Evolutionary conservation across 768 basidiomycete genomes (phyloP).

Genomic region (Amanita phalloides): DNA sequence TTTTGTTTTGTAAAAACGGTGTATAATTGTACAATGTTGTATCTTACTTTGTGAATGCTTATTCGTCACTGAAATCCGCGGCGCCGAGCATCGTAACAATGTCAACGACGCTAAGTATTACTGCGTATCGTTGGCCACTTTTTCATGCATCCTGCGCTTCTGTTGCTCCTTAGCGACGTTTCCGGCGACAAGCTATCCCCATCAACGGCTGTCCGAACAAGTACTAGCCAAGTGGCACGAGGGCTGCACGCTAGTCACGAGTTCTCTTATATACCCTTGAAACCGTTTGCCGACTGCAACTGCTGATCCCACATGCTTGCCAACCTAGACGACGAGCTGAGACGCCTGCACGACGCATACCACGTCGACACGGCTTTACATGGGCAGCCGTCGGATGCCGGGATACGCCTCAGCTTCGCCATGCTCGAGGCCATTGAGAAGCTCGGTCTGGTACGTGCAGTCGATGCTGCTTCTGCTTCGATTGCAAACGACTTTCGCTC

Average conservation of each 20-base stretch:
- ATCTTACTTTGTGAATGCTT: background rate
- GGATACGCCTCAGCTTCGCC: conserved; percentile 24
- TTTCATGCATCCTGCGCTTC: too few relatives aligned
- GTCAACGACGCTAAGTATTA: too few relatives aligned
- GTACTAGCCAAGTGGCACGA: background rate
- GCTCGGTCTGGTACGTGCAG: conserved; percentile 17
- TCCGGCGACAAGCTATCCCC: background rate
- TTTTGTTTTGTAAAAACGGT: background rate
- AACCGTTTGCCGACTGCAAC: background rate
- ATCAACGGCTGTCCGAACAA: background rate
- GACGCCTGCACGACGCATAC: background rate
- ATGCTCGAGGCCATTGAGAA: conserved; percentile 24
- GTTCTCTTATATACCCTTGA: background rate
- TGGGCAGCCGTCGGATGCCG: background rate
- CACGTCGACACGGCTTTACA: background rate
- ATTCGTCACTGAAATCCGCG: background rate
- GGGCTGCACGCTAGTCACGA: background rate
- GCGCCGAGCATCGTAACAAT: too few relatives aligned
- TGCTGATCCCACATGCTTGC: background rate
- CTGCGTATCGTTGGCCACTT: too few relatives aligned
- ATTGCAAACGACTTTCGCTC: background rate
- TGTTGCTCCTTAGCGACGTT: background rate
- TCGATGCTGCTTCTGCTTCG: background rate
- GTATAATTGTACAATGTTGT: background rate
- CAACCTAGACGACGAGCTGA: background rate